These are phyloP conservation scores for Ministeria vibrans DNA, from an alignment of 78 protist species.

Conservation along the genomic window DNA sequence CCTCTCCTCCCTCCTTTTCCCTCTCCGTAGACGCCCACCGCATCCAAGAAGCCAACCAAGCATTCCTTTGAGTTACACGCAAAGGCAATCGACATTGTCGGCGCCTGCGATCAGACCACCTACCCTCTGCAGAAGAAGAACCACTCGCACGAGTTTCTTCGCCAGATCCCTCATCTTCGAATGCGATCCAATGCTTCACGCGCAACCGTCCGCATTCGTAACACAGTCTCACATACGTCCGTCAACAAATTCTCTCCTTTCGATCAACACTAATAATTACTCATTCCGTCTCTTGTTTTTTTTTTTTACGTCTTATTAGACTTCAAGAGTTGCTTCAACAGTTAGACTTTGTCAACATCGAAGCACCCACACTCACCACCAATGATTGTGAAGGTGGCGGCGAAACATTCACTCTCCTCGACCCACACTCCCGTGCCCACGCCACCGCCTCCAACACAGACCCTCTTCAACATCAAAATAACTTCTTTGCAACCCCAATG, in stretches of 20 bases:
- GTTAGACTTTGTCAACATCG: conserved; percentile 21
- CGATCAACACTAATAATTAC: neutral
- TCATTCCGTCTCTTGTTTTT: too few relatives aligned
- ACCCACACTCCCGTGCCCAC: too few relatives aligned
- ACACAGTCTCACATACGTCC: conserved; percentile 19
- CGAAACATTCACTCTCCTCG: conserved; percentile 69
- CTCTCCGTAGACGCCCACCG: neutral
- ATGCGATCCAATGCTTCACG: conserved; percentile 60
- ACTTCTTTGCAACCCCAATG: conserved; percentile 26
- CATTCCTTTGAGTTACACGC: neutral
- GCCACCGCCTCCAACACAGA: too few relatives aligned
- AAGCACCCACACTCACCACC: conserved; percentile 71
- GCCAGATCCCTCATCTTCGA: conserved; percentile 76
- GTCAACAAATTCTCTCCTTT: neutral
- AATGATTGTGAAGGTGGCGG: conserved; percentile 86
- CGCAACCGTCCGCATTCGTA: conserved; percentile 59
- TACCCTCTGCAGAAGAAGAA: conserved; percentile 81
- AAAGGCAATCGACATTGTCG: neutral
- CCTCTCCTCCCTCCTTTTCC: neutral
- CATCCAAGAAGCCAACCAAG: neutral
- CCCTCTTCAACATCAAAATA: neutral
- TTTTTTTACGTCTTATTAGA: neutral
- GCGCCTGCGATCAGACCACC: neutral
- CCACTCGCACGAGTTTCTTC: conserved; percentile 76
- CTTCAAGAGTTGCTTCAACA: neutral